Base-by-base conservation (phyloP, 2,329 filamentous ascomycete genomes). In the Allantophomopsis lycopodina region DNA sequence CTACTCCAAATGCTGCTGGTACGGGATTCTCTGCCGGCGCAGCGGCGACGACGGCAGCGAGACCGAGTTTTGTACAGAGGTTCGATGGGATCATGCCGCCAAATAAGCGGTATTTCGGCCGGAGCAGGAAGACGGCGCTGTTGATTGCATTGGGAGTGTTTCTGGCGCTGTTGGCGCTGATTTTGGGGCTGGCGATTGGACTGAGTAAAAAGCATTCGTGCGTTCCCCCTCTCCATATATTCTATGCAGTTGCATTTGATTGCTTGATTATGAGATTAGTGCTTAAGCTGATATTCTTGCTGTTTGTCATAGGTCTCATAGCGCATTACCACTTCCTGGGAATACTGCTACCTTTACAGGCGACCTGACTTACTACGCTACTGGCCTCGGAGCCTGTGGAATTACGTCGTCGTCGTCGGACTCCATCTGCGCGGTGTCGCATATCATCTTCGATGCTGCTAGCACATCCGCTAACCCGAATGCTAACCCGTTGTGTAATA, bases 331-430 rank as follows among this genome's bases (percentile, higher is more conserved):
- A 3, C 60, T 74, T 7, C 71, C 71, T 2, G 61, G 59, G 17
- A 64, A 69, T 40, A 61, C 63, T 10, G 61, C 66, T 1, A 65
- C 67, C 1, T 74, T 72, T 49, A 67, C 61, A 4, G 80, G 79
- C 39, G 77, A 83, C 37, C 55, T 83, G 38, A 85, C 79, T 1
- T 88, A 77, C 60, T 88, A 82, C 55, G 60, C 63, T 14, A 72
- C 79, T 0, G 64, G 58, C 8, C 72, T 84, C 4, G 83, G 83
- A 11, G 76, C 82, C 0, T 89, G 84, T 53, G 83, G 83, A 5
- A 57, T 69, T 23, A 65, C 59, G 2, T 74, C 71, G 39, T 57
- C 53, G 1, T 61, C 65, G 7, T 58, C 55, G 7, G 78, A 86
- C 41, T 52, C 68, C 41, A 71, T 88, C 32, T 78, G 73, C 30